Percentiles rank a stretch among this genome's conserved stretches.
Conservation (phyloP, 2,329 filamentous ascomycete genomes). For the Trichophyton benhamiae region DNA sequence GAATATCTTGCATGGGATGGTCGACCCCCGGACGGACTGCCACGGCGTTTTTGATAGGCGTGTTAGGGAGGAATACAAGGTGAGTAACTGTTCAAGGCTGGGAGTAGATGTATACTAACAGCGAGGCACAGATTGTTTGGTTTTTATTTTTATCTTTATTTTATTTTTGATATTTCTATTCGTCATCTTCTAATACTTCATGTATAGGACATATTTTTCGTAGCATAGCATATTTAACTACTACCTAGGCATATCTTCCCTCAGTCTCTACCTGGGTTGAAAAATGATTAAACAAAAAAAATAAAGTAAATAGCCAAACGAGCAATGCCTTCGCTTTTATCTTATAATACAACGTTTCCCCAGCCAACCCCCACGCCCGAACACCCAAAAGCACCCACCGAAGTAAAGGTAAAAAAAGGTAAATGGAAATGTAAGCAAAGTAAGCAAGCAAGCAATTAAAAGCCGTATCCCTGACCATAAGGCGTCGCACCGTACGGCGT, state of each 20-base stretch:
- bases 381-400: no score
- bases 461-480: constrained; percentile 40
- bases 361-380: no score
- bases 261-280: neutral
- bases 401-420: neutral
- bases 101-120: no score
- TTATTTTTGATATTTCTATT: no score
- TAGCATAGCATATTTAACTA: neutral
- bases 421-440: neutral
- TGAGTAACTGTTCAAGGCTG: no score
- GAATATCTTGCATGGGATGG: neutral
- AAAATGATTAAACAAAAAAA: neutral
- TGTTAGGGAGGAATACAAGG: no score
- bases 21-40: no score
- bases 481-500: constrained; percentile 51
- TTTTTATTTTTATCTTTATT: neutral
- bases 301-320: neutral
- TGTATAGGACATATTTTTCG: neutral
- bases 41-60: no score
- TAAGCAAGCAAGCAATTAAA: constrained; percentile 11
- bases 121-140: no score
- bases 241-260: neutral
- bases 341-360: no score
- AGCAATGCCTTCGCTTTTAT: neutral
- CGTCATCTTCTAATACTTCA: neutral